Evolutionary conservation across 306 rosid genomes (phyloP).

Genomic region (Dryas drummondii): DNA sequence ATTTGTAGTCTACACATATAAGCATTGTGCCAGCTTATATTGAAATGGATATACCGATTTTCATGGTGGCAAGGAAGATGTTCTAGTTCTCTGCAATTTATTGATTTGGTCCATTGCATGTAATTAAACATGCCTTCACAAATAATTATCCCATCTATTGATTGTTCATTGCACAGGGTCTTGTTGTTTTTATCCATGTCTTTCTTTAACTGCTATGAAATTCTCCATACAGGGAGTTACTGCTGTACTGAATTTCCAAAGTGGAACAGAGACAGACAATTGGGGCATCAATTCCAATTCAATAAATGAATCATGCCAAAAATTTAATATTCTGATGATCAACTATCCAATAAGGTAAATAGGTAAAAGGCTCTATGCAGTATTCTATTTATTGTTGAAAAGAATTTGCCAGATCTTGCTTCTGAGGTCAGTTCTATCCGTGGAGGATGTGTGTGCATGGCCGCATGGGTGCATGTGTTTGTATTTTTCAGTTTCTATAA

Average conservation of each 20-base stretch:
- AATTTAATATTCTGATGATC: slow-evolving; percentile 73
- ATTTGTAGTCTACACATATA: background rate
- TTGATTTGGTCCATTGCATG: background rate
- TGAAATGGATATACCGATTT: background rate
- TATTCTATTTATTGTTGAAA: slow-evolving; percentile 8
- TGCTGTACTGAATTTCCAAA: slow-evolving; percentile 85
- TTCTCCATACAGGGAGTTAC: slow-evolving; percentile 75
- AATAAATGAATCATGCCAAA: slow-evolving; percentile 76
- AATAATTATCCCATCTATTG: no score
- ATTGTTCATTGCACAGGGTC: slow-evolving; percentile 11
- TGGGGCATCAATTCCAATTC: slow-evolving; percentile 79
- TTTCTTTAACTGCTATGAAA: slow-evolving; percentile 29
- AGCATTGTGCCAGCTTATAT: background rate
- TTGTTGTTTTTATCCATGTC: slow-evolving; percentile 1
- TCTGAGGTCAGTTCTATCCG: slow-evolving; percentile 15
- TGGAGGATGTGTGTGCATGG: background rate
- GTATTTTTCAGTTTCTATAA: background rate
- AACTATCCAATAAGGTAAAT: slow-evolving; percentile 83
- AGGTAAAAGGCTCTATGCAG: slow-evolving; percentile 14
- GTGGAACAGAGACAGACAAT: slow-evolving; percentile 87
- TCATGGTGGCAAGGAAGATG: background rate
- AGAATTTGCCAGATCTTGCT: background rate
- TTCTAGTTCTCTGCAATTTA: background rate
- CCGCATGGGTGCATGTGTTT: background rate
- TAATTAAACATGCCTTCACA: background rate